Evolutionary conservation across 306 rosid species (phyloP), one percentile per base, ranked within the genome.

Genomic region (Sesbania bispinosa): DNA sequence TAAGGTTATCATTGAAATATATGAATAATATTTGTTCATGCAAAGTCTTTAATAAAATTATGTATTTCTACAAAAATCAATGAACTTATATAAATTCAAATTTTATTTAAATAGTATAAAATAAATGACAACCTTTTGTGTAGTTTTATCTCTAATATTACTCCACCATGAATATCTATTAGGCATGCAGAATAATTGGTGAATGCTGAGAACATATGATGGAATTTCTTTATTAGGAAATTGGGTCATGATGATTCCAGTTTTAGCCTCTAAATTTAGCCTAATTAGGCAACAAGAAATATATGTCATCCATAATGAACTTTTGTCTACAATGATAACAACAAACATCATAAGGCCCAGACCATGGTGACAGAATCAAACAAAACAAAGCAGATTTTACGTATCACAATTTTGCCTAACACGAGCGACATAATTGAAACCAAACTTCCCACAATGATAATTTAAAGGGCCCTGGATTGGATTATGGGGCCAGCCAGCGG

Each of bases 271-370:
- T 7, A 60, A 74, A 41, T 19, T 16, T 29, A 33, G 14, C 72
- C 67, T 38, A 71, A 71, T 59, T 58, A 36, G 68, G 82, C 73
- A 66, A 76, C 7, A 24, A 46, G 1, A 69, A 26, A 50, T 57
- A 59, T 39, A 47, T 58, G 67, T 30, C 51, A 39, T 18, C 24
- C 20, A 78, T 55, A 13, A 65, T 66, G 5, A 70, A 10, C 36
- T 33, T 61, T 60, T 67, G 77, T 77, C 83, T 29, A 21, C 45
- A 46, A 46, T 35, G 77, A 68, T 54, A 62, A 50, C 62, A 54
- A 73, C 83, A 78, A 74, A 67, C 35, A 9, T 67, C 27, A 6
- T n/a, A 9, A 69, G 75, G 68, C 57, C 71, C 67, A 39, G 36
- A 20, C 7, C 26, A 42, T n/a, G 9, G 45, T 35, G 54, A 41